These are phyloP conservation scores for Cryptococcus deneoformans DNA, from an alignment of 1,284 basidiomycete genomes.

Conservation along the genomic window DNA sequence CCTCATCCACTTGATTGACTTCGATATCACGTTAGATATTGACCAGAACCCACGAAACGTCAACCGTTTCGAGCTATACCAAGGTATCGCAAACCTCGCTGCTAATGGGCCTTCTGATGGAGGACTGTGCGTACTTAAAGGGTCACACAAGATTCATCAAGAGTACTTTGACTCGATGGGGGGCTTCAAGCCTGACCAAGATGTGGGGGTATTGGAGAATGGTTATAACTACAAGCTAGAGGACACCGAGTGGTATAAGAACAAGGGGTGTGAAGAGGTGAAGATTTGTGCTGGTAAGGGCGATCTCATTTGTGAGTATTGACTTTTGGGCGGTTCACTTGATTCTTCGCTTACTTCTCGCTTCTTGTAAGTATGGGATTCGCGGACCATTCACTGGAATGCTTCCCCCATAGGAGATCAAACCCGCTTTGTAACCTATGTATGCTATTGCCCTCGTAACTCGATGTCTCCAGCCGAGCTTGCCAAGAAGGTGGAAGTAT, in stretches of 20 bases:
- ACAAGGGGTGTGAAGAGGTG: conserved; percentile 18
- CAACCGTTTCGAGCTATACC: conserved; percentile 21
- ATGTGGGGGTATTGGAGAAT: conserved; percentile 20
- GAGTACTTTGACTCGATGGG: conserved; percentile 19
- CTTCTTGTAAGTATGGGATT: conserved; percentile 23
- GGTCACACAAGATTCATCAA: conserved; percentile 18
- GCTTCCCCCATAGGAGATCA: conserved; percentile 19
- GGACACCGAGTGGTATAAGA: conserved; percentile 24
- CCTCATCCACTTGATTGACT: neutral
- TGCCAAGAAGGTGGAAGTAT: conserved; percentile 12
- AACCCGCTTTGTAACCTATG: conserved; percentile 25
- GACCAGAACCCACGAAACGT: conserved; percentile 25
- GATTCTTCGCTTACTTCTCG: too few species aligned
- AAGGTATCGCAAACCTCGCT: conserved; percentile 27
- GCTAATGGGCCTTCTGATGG: conserved; percentile 28
- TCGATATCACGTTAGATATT: conserved; percentile 13
- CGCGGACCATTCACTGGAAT: conserved; percentile 31
- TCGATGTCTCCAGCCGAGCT: conserved; percentile 10
- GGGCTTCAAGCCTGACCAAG: conserved; percentile 19
- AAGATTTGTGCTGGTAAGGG: conserved; percentile 23
- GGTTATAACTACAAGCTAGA: conserved; percentile 14
- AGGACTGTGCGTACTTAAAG: conserved; percentile 27
- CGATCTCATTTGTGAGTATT: conserved; percentile 19
- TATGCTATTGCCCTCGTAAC: conserved; percentile 18
- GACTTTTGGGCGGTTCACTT: neutral